These are phyloP conservation scores for Chenopodium album DNA, from an alignment of 148 eudicot species.

Conservation along the genomic window DNA sequence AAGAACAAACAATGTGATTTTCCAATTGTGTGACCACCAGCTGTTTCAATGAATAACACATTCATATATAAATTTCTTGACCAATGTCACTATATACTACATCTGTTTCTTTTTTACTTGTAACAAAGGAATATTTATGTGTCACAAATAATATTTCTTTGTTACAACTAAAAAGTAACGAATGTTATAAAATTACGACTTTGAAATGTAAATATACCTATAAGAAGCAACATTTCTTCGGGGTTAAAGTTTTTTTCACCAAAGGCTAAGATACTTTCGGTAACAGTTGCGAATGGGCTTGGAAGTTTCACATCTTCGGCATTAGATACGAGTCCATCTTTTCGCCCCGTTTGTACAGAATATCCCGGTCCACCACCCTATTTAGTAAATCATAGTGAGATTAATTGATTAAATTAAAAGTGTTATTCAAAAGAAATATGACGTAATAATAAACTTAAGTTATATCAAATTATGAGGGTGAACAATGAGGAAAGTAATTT, in stretches of 20 bases:
- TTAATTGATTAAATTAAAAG: too few species aligned
- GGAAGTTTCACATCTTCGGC: conserved; percentile 24
- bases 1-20: conserved; percentile 42
- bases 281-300: conserved; percentile 17
- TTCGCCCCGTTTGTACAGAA: conserved; percentile 25
- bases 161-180: too few species aligned
- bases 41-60: too few species aligned
- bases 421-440: too few species aligned
- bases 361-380: conserved; percentile 34
- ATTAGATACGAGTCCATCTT: conserved; percentile 23
- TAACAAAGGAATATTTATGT: too few species aligned
- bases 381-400: neutral
- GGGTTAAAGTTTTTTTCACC: conserved; percentile 7
- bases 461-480: neutral
- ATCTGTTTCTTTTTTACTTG: too few species aligned
- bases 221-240: conserved; percentile 27
- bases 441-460: too few species aligned
- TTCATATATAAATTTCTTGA: too few species aligned
- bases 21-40: conserved; percentile 56
- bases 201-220: conserved; percentile 14
- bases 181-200: too few species aligned
- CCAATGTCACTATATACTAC: too few species aligned
- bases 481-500: neutral
- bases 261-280: conserved; percentile 15
- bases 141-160: too few species aligned